Evolutionary conservation across 345 rosid genomes (phyloP).

Genomic region (Syzygium oleosum): DNA sequence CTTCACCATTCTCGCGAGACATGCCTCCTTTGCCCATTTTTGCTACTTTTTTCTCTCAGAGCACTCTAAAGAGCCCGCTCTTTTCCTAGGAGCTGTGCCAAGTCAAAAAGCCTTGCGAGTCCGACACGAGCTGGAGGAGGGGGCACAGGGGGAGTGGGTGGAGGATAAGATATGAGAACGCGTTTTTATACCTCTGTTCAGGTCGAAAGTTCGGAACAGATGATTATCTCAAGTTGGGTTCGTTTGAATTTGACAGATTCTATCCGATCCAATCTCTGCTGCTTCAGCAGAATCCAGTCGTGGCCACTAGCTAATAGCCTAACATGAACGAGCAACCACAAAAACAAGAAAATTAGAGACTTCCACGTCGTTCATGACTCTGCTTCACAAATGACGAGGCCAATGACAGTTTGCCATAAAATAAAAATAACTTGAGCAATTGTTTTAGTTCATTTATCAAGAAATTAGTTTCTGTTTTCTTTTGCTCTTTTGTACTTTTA

Average conservation of each 20-base stretch:
- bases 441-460: not conserved
- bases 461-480: not conserved
- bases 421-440: not conserved
- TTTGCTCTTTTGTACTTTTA: not conserved
- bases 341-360: not conserved
- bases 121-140: fast-evolving
- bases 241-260: not conserved
- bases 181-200: not conserved
- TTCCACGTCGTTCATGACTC: not conserved
- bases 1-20: constrained; percentile 33
- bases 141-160: not conserved
- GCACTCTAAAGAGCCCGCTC: not conserved
- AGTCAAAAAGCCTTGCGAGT: not conserved
- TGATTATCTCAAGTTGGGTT: not conserved
- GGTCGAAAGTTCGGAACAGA: not conserved
- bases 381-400: not conserved
- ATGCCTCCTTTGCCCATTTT: constrained; percentile 71
- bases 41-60: not conserved
- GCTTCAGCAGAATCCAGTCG: not conserved
- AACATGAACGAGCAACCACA: not conserved
- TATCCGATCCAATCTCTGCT: not conserved
- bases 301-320: not conserved
- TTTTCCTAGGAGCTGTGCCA: not conserved
- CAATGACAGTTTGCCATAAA: not conserved
- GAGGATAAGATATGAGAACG: not conserved